phyloP scores from a whole-genome alignment of 202 grass and related monocot species.

The Elaeis oleifera region DNA sequence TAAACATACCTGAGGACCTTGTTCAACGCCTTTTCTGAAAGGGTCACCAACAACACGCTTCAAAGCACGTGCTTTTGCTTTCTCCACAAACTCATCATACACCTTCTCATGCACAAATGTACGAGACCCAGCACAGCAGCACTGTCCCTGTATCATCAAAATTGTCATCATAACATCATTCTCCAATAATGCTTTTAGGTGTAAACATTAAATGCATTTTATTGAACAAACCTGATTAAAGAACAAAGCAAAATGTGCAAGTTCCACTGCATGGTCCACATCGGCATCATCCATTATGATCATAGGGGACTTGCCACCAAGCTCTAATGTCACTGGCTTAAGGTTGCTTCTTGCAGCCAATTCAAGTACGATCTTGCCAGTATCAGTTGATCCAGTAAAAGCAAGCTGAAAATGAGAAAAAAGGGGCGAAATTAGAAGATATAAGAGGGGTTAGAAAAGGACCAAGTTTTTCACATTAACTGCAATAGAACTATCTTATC shows the following conservation, averaged over 20 bases:
- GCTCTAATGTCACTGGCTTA: constrained; percentile 79
- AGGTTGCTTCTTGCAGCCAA: constrained; percentile 92
- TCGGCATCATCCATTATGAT: constrained; percentile 96
- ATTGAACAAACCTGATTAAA: constrained; percentile 71
- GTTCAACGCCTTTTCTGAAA: constrained; percentile 80
- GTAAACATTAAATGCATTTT: not conserved
- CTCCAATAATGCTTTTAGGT: not conserved
- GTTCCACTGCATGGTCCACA: constrained; percentile 82
- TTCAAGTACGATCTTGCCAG: constrained; percentile 77
- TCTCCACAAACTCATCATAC: constrained; percentile 94
- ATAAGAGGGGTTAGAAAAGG: not conserved
- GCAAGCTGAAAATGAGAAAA: constrained; percentile 40
- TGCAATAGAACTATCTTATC: too few relatives aligned
- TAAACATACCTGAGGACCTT: constrained; percentile 76
- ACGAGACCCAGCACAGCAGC: constrained; percentile 91
- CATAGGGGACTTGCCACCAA: constrained; percentile 95
- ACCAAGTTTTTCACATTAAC: too few relatives aligned
- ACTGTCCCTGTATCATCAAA: constrained; percentile 58
- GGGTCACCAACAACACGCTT: constrained; percentile 97
- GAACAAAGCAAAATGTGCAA: constrained; percentile 86
- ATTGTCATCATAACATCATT: not conserved
- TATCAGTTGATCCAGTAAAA: constrained; percentile 88
- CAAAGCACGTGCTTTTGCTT: constrained; percentile 70
- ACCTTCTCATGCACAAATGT: constrained; percentile 93
- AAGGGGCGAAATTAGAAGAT: constrained; percentile 1